Evolutionary conservation across 495 filamentous ascomycete species (phyloP), one percentile per base, ranked within the genome.

Genomic region (Bathelium albidoporum): DNA sequence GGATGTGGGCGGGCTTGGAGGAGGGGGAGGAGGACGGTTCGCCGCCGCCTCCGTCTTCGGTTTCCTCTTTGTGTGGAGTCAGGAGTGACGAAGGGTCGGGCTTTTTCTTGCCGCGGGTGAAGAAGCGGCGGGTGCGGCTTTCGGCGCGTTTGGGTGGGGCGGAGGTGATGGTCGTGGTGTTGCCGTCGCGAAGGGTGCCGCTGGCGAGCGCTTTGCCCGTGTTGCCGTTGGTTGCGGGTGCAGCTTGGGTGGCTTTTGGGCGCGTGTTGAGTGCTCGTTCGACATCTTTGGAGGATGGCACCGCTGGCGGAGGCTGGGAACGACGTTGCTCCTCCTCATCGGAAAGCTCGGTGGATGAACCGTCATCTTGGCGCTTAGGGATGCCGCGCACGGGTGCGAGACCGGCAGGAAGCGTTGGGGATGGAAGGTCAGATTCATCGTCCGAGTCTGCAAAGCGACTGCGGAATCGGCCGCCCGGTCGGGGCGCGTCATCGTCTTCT

Each of bases 381-480:
- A 89, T 89, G 12, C 83, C 83, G 36, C 87, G 80, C 5, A 89
- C 85, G 20, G 86, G 84, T 11, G 81, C 78, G 26, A 87, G 68
- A 31, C 70, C 70, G 36, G 65, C 73, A 1, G 62, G 65, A 22
- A 64, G 70, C 14, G 65, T 26, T 26, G 66, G 62, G 18, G 71
- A 55, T 53, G 60, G 58, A 58, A 59, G 61, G 58, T 80, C 80
- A 22, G 88, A 86, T 43, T 89, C 87, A 66, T 91, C 89, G 69
- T 89, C 91, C 1, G 89, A 92, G 64, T 91, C 87, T n/a, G 83
- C 85, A 69, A 91, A 91, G 1, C 89, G 85, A 69, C 88, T 91
- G 39, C 75, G 78, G 69, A 87, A 89, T 1, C 75, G n/a, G n/a
- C 61, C 20, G 14, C 53, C 68, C 20, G 73, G 58, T 16, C 62